Base-by-base conservation (phyloP, 83 land plant species). In the Thuja plicata region DNA sequence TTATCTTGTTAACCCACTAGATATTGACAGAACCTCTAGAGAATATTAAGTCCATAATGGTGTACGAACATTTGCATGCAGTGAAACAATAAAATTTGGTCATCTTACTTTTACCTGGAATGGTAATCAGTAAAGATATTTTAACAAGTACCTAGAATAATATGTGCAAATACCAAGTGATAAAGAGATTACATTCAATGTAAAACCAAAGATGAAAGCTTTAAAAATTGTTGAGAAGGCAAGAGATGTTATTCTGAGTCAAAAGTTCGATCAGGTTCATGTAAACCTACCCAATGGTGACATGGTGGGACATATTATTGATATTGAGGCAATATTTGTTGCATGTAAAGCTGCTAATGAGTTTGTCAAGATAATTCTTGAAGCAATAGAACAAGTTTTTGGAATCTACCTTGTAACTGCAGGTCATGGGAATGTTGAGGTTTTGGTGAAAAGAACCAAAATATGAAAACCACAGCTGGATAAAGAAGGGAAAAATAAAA, bases 101-200 rank as follows among this genome's bases (percentile, higher is more conserved):
- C 99, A 98, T 91, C 98, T 98, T 74, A 98, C 99, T 48, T 98
- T 98, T 89, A 97, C 97, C 94, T 98, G 99, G 99, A 98, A 98
- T 88, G 99, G 99, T 34, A 98, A 98, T 86, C 94, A 99, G 30
- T 98, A 99, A 34, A 98, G 99, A 5, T 94, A 93, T 79, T 94
- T 98, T 87, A 88, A 93, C 57, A 50, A 91, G 30, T 87, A 90
- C 1, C 88, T 94, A 93, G 99, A 98, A 86, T 92, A 91, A 30
- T 98, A 98, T 89, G 97, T 96, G 88, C 99, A 98, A 91, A 93
- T 98, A 84, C 98, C 96, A 7, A 98, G 99, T 93, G 99, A 98
- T 89, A 70, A 71, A 86, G 98, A 97, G 43, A 95, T 96, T 40
- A 92, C 96, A 80, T 98, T 98, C 89, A 98, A 98, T 89, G 98